Base-by-base conservation (phyloP, 202 grass and related monocot species). In the Tripidium arundinaceum region DNA sequence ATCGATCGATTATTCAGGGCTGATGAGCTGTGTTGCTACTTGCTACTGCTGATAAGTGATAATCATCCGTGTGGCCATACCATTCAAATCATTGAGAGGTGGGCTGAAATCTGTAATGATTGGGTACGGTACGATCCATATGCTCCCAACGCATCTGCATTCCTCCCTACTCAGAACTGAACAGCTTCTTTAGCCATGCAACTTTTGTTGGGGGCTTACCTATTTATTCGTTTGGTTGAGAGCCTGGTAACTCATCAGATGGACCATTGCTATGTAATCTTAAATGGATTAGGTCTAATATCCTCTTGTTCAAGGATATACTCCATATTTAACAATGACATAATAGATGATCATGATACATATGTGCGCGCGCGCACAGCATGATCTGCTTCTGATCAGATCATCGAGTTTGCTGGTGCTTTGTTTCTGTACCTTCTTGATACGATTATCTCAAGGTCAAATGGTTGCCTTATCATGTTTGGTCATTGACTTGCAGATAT, bases 401-500 rank as follows among this genome's bases (percentile, higher is more conserved):
- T 31, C 6, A 25, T 38, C 21, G 31, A 64, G 4, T 34, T 12
- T 42, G 5, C 34, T 37, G 28, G 5, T 82, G 12, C 28, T 73
- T 73, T 49, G 28, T 27, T 73, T 63, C 21, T 0, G 2, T 26
- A 63, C 8, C 21, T 61, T 43, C 19, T 29, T 72, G 10, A 65
- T 65, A 29, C 11, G 0, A 59, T 67, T 29, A 14, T 45, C 47
- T 45, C 25, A 45, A 74, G 13, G 3, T 42, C 54, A 72, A 31
- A 65, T 25, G 7, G 4, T 3, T 54, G 3, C 11, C 36, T 76
- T 70, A 60, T 50, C 58, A 4, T 85, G 27, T 71, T 46, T 89
- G 12, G 4, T 67, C 31, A 7, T 81, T 70, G 34, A 78, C 47
- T 36, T 78, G 65, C 74, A 98, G 95, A 83, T 98, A 93, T 81